phyloP scores from a whole-genome alignment of 306 rosid species.

The Rosa chinensis region DNA sequence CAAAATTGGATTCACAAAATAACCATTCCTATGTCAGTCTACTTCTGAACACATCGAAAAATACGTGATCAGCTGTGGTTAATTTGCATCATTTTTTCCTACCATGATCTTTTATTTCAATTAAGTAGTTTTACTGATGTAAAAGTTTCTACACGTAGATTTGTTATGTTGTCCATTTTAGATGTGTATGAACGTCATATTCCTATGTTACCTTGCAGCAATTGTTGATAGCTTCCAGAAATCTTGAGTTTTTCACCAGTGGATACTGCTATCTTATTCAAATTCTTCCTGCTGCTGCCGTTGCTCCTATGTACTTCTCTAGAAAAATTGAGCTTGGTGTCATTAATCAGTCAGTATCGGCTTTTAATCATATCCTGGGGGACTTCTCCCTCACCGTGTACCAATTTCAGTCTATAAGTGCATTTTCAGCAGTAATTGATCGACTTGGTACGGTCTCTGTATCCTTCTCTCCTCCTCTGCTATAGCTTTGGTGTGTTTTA shows the following conservation, averaged over 20 bases:
- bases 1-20: neutral
- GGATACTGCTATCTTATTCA: conserved; percentile 95
- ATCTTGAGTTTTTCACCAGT: conserved; percentile 86
- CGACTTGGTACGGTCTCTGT: conserved; percentile 67
- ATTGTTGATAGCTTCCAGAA: conserved; percentile 88
- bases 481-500: conserved; percentile 7
- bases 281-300: too few relatives aligned
- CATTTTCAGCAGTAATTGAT: conserved; percentile 95
- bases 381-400: conserved; percentile 90
- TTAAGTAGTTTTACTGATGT: neutral
- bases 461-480: conserved; percentile 20
- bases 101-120: neutral
- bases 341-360: conserved; percentile 93
- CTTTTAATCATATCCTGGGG: conserved; percentile 91
- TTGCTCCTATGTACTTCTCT: conserved; percentile 95
- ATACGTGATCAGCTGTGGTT: neutral
- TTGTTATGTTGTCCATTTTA: neutral
- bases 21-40: neutral
- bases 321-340: conserved; percentile 98
- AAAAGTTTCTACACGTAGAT: neutral
- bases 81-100: neutral
- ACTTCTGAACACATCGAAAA: neutral
- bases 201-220: conserved; percentile 47
- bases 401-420: conserved; percentile 90
- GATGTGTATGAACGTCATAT: conserved; percentile 7